Base-by-base conservation (phyloP, 2,329 filamentous ascomycete genomes). In the Penicillium brasilianum region DNA sequence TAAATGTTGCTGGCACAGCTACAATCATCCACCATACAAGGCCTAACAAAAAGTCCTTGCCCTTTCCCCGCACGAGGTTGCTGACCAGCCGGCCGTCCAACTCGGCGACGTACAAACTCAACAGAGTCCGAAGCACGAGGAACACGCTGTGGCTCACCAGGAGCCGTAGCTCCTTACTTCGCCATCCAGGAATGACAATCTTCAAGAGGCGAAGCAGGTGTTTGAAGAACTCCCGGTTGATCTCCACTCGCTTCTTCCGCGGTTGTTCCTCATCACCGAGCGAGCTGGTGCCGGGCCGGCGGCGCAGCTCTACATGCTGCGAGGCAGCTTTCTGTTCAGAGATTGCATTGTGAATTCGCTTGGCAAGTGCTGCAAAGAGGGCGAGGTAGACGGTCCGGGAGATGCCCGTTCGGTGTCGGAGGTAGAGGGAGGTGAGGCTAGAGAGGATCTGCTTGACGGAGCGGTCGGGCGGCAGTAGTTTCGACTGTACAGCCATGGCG, bases 21-120 rank as follows among this genome's bases (percentile, higher is more conserved):
- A 99, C 95, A 58, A 94, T 77, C 95, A 99, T 99, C 95, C 95
- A 99, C 93, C 94, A 97, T 6, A 96, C 86, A 69, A 99, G 88
- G 0, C 92, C 88, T 69, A 89, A 88, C 70, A 98, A 74, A 68
- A 99, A 99, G 67, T 96, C 93, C 76, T 88, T 91, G 16, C 94
- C 95, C 68, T 90, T 95, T 1, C 95, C 95, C 77, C 93, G 89
- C 49, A 99, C 93, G 58, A 99, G 81, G 66, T 88, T 93, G 79
- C 95, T 97, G 61, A 99, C 95, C 62, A 99, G 87, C 62, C 89
- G 88, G 49, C 95, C 95, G 78, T 99, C 95, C 83, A 99, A 88
- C 76, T 97, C 93, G 1, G 95, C 95, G 22, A 99, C 95, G 77
- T 97, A 96, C 70, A 99, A 77, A 78, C 93, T 97, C 70, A 99